Percentiles rank a stretch among this genome's conserved stretches.
phyloP scores from a whole-genome alignment of 106 monocot species.

The Dioscorea zingiberensis region DNA sequence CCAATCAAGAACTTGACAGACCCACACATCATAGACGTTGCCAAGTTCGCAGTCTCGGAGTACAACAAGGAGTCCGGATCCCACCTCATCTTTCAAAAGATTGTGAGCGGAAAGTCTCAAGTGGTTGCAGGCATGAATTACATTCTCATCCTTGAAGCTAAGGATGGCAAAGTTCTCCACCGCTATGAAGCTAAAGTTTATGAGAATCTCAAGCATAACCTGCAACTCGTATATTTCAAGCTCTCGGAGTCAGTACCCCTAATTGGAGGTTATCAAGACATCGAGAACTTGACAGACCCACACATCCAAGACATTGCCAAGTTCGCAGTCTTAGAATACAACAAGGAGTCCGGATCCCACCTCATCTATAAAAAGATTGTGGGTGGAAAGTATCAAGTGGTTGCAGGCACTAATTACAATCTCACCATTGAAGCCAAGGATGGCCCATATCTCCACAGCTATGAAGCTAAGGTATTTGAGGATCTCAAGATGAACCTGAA shows the following conservation, averaged over 20 bases:
- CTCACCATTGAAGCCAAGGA: no score
- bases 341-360: no score
- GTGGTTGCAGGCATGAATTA: background rate
- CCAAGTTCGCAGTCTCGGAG: background rate
- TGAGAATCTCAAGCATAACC: background rate
- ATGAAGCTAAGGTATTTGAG: no score
- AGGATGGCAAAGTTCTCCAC: background rate
- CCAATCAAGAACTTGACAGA: background rate
- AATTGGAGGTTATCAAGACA: no score
- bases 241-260: background rate
- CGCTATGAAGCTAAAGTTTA: background rate
- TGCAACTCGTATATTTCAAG: conserved; percentile 1
- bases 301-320: no score
- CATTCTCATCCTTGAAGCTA: background rate
- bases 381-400: no score
- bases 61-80: background rate
- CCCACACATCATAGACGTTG: background rate
- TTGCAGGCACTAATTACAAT: no score
- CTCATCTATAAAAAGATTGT: no score
- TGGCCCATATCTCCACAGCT: no score
- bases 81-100: background rate
- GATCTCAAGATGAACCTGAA: no score
- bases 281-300: no score
- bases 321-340: no score
- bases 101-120: background rate